phyloP scores from a whole-genome alignment of 2,329 filamentous ascomycete genomes.

The Xylaria arbuscula region DNA sequence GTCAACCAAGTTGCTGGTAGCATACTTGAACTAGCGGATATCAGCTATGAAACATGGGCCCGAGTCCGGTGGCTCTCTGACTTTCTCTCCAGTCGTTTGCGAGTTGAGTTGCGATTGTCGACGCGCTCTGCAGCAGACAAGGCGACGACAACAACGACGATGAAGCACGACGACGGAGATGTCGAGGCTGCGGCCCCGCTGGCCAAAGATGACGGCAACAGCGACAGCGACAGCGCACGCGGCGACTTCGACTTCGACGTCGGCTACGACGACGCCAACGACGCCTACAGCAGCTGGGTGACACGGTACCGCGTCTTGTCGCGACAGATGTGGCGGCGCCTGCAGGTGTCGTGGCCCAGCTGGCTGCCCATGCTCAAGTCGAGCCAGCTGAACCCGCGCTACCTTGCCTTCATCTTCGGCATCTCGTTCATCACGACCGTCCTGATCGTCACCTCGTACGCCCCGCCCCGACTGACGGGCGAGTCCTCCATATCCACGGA shows the following conservation, averaged over 20 bases:
- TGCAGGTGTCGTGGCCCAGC: slow-evolving; percentile 39
- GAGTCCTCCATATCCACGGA: slow-evolving; percentile 7
- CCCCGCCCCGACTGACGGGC: slow-evolving; percentile 31
- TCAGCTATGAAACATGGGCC: neutral
- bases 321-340: slow-evolving; percentile 39
- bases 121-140: neutral
- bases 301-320: slow-evolving; percentile 28
- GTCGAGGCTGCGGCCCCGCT: slow-evolving; percentile 44
- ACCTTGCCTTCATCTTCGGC: slow-evolving; percentile 40
- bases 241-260: slow-evolving; percentile 43
- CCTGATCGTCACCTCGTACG: slow-evolving; percentile 45
- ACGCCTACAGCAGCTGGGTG: slow-evolving; percentile 37
- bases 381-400: slow-evolving; percentile 43
- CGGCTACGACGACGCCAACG: slow-evolving; percentile 36
- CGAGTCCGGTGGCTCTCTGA: neutral
- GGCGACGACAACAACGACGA: slow-evolving; percentile 23
- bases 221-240: slow-evolving; percentile 24
- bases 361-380: slow-evolving; percentile 43
- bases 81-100: neutral
- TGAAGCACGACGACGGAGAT: slow-evolving; percentile 42
- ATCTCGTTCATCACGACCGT: slow-evolving; percentile 42
- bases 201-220: slow-evolving; percentile 6
- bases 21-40: neutral
- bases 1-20: neutral
- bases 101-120: neutral